A percentile compares a stretch with the other conserved stretches of the same genome.
Conservation (phyloP, 2,329 filamentous ascomycete genomes). For the Sclerotinia nivalis region DNA sequence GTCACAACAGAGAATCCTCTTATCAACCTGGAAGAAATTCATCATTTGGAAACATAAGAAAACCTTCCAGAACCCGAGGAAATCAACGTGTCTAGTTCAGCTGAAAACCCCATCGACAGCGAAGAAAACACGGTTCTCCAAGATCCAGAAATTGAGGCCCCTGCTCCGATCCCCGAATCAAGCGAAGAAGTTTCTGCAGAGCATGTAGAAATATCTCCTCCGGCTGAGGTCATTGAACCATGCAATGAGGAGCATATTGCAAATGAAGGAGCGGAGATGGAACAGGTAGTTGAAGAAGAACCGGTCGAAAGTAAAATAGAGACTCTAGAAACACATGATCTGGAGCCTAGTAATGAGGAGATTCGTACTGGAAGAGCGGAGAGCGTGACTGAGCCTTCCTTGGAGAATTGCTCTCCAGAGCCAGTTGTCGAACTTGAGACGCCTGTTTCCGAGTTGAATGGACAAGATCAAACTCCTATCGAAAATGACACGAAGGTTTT, state of each 20-base stretch:
- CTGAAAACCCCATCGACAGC: background rate
- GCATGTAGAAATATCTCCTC: too few relatives aligned
- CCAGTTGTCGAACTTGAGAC: background rate
- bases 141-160: background rate
- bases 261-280: too few relatives aligned
- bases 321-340: background rate
- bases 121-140: background rate
- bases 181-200: background rate
- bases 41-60: background rate
- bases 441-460: background rate
- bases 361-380: background rate
- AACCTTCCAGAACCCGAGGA: background rate
- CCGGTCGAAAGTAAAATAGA: background rate
- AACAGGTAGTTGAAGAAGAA: background rate
- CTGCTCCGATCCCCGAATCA: background rate
- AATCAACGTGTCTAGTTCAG: accelerated
- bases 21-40: too few relatives aligned
- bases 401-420: background rate
- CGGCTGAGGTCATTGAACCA: background rate
- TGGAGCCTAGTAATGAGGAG: background rate
- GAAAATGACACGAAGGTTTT: background rate
- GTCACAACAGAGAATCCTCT: too few relatives aligned
- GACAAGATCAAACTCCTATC: background rate
- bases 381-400: background rate
- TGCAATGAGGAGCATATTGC: background rate